Conservation (phyloP, 164 flowering plant genomes). For the Chimonanthus salicifolius region DNA sequence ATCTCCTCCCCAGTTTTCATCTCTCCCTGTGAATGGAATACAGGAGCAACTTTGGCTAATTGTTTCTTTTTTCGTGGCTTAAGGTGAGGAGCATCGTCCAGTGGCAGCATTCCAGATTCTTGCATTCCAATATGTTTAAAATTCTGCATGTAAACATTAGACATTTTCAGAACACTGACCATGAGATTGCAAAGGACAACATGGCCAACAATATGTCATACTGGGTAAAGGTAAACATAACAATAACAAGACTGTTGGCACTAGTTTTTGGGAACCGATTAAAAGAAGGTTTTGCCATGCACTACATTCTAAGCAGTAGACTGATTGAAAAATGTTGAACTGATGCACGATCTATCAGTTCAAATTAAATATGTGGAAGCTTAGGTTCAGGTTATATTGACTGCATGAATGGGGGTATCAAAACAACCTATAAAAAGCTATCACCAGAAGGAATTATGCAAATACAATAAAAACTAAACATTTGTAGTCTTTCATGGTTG, state of each 20-base stretch:
- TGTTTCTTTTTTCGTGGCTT: constrained; percentile 47
- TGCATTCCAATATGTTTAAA: constrained; percentile 24
- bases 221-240: background rate
- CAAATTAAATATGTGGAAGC: too few relatives aligned
- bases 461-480: too few relatives aligned
- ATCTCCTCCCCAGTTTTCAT: constrained; percentile 19
- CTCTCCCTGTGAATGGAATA: constrained; percentile 27
- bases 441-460: too few relatives aligned
- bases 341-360: too few relatives aligned
- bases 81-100: constrained; percentile 23
- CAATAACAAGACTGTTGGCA: background rate
- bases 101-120: constrained; percentile 28
- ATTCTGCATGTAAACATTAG: background rate
- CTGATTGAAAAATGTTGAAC: too few relatives aligned
- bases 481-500: too few relatives aligned
- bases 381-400: too few relatives aligned
- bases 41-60: constrained; percentile 16
- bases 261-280: too few relatives aligned
- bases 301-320: too few relatives aligned
- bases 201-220: background rate
- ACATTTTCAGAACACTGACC: background rate
- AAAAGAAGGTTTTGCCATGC: too few relatives aligned
- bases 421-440: too few relatives aligned
- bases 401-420: too few relatives aligned
- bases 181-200: background rate